Evolutionary conservation across 345 rosid genomes (phyloP).

Genomic region (Cardamine resedifolia): DNA sequence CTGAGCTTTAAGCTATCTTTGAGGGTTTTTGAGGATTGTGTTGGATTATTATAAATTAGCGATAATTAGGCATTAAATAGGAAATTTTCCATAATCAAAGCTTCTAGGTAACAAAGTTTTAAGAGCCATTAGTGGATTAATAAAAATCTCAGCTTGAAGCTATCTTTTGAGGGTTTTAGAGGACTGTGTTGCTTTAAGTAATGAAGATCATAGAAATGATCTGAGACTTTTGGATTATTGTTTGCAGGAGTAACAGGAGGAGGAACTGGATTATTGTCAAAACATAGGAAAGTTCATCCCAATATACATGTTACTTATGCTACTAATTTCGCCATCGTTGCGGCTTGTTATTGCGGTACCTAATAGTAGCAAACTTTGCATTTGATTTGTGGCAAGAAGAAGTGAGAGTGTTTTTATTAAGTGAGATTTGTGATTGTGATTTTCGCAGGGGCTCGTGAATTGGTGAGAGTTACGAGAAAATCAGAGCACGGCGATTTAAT

Average conservation of each 20-base stretch:
- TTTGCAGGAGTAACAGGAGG: conserved; percentile 59
- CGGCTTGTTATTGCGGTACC: conserved; percentile 75
- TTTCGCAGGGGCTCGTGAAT: conserved; percentile 75
- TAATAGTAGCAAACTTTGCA: background rate
- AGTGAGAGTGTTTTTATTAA: background rate
- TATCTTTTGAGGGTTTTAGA: conserved; percentile 6
- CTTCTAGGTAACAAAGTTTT: too few relatives aligned
- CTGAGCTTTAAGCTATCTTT: too few relatives aligned
- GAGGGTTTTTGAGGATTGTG: too few relatives aligned
- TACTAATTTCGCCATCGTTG: conserved; percentile 63
- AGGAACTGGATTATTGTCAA: conserved; percentile 65
- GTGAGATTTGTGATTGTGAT: conserved; percentile 1
- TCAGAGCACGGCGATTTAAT: conserved; percentile 65
- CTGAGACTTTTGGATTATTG: background rate
- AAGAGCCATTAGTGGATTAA: too few relatives aligned
- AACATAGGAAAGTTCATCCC: conserved; percentile 60
- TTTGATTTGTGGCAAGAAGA: background rate
- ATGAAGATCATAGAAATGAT: background rate
- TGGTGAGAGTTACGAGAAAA: conserved; percentile 59
- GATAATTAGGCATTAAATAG: too few relatives aligned
- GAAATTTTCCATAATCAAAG: too few relatives aligned
- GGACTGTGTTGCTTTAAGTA: too few relatives aligned
- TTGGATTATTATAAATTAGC: too few relatives aligned
- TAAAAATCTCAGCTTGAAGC: background rate
- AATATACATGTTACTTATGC: conserved; percentile 62